Evolutionary conservation across 2,329 filamentous ascomycete species (phyloP).

Genomic region (Colletotrichum sp.): DNA sequence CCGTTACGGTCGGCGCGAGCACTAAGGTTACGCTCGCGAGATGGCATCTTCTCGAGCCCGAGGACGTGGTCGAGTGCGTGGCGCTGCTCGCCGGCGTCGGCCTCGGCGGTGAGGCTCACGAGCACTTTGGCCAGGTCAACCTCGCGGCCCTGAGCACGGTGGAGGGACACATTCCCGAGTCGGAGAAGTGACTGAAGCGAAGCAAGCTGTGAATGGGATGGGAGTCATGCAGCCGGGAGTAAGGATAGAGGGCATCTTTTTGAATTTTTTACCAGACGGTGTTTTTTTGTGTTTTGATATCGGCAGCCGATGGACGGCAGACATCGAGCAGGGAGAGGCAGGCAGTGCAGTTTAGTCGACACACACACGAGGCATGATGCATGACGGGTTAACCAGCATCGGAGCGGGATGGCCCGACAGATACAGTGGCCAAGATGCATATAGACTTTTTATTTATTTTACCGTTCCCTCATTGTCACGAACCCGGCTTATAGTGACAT

Average conservation of each 20-base stretch:
- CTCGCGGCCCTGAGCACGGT: slow-evolving; percentile 59
- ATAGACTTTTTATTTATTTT: slow-evolving; percentile 5
- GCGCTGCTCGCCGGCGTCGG: slow-evolving; percentile 58
- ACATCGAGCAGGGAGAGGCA: background rate
- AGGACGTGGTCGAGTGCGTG: slow-evolving; percentile 79
- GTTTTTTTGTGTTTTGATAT: background rate
- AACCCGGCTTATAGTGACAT: background rate
- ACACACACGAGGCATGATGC: slow-evolving; percentile 16
- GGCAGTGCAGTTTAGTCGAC: background rate
- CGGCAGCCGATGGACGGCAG: slow-evolving; percentile 1
- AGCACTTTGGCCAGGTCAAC: slow-evolving; percentile 57
- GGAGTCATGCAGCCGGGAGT: slow-evolving; percentile 18
- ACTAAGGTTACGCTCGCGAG: slow-evolving; percentile 90
- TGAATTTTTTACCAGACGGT: background rate
- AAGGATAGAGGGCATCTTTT: slow-evolving; percentile 8
- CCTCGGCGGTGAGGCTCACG: slow-evolving; percentile 41
- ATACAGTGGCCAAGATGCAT: slow-evolving; percentile 15
- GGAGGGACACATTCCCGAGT: slow-evolving; percentile 54
- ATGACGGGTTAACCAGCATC: slow-evolving; percentile 8
- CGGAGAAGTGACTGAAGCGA: slow-evolving; percentile 7
- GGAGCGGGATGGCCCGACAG: slow-evolving; percentile 10
- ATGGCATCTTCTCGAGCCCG: slow-evolving; percentile 88
- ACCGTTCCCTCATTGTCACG: background rate
- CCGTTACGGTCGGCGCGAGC: slow-evolving; percentile 89
- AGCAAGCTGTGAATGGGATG: background rate